These are phyloP conservation scores for Parascedosporium putredinis DNA, from an alignment of 2,329 filamentous ascomycete species.

Conservation along the genomic window DNA sequence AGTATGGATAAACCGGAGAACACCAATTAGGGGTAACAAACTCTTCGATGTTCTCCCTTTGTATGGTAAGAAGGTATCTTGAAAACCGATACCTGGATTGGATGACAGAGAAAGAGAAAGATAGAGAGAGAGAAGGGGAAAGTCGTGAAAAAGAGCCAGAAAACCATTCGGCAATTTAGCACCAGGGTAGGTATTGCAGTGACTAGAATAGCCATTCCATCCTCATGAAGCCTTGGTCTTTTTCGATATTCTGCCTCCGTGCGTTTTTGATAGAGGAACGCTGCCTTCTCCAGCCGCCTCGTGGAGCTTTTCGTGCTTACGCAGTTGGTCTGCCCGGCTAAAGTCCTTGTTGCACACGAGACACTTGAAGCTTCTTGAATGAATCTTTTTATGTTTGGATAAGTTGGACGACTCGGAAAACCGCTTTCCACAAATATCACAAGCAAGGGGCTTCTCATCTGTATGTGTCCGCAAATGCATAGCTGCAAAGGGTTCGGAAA, in stretches of 20 bases:
- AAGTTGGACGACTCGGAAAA: constrained; percentile 59
- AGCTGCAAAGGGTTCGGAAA: too few species aligned
- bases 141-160: background rate
- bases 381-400: constrained; percentile 54
- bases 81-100: background rate
- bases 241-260: constrained; percentile 4
- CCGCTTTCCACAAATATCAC: constrained; percentile 45
- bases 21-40: background rate
- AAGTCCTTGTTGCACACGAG: constrained; percentile 46
- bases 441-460: constrained; percentile 51
- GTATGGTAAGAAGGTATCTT: background rate
- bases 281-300: background rate
- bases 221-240: background rate
- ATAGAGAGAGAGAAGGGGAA: constrained; percentile 2
- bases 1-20: background rate
- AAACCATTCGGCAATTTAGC: too few species aligned
- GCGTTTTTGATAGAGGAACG: background rate
- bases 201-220: background rate
- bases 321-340: constrained; percentile 48
- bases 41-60: background rate
- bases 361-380: constrained; percentile 39
- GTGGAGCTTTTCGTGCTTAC: constrained; percentile 31
- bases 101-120: background rate
- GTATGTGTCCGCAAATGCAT: constrained; percentile 59
- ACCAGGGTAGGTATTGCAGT: too few species aligned